phyloP scores from a whole-genome alignment of 768 basidiomycete genomes.

The Erythrobasidium yunnanense region DNA sequence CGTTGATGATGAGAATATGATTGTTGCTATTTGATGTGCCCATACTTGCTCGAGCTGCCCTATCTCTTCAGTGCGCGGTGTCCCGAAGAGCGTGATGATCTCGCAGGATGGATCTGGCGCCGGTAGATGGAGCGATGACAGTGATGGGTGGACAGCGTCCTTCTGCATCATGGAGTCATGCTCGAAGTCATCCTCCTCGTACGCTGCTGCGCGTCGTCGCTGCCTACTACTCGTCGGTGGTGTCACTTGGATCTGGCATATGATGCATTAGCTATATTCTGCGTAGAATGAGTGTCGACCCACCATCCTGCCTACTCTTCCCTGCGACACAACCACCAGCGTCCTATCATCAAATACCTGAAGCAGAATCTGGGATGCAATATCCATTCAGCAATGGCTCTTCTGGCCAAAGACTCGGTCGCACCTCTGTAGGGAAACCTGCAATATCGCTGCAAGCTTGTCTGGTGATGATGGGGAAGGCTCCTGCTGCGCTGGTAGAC shows the following conservation, averaged over 20 bases:
- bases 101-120: conserved; percentile 8
- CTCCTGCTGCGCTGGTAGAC: neutral
- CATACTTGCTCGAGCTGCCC: conserved; percentile 2
- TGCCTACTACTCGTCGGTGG: neutral
- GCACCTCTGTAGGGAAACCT: conserved; percentile 21
- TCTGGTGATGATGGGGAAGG: neutral
- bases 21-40: conserved; percentile 13
- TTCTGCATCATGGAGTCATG: neutral
- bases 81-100: conserved; percentile 4
- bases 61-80: neutral
- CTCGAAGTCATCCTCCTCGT: neutral
- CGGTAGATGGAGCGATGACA: conserved; percentile 5
- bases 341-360: conserved; percentile 17
- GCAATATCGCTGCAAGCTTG: neutral
- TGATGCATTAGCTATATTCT: neutral
- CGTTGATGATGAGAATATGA: conserved; percentile 5
- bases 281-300: neutral
- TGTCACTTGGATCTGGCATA: conserved; percentile 10
- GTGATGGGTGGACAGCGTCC: neutral
- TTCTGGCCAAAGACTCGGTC: neutral
- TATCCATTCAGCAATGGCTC: neutral
- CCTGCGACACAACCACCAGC: conserved; percentile 4
- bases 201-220: neutral
- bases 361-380: neutral
- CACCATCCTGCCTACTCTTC: conserved; percentile 20